Conservation (phyloP, 1,284 basidiomycete species). For the Melampsora larici-populina region DNA sequence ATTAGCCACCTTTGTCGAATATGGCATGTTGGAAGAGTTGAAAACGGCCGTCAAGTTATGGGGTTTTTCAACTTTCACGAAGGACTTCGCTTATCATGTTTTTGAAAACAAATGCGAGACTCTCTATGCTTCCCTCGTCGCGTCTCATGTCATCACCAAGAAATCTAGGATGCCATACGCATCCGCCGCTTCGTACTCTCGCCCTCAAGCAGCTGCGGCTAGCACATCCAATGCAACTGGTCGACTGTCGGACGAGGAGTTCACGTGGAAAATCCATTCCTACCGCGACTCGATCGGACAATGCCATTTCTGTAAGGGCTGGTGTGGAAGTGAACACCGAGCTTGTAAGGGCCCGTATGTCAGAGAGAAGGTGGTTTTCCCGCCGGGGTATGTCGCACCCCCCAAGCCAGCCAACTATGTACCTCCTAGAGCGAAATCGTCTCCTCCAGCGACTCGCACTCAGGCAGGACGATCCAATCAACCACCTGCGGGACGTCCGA, state of each 20-base stretch:
- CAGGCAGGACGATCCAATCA: neutral
- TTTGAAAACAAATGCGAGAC: no score
- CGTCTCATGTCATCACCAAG: neutral
- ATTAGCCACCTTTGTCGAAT: no score
- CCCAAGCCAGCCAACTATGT: neutral
- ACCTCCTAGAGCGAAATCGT: neutral
- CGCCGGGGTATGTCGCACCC: neutral
- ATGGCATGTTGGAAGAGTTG: no score
- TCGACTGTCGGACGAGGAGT: no score
- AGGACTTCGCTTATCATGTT: no score
- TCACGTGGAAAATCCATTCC: conserved; percentile 13
- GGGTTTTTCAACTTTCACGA: no score
- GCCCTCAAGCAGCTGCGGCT: no score
- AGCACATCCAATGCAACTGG: neutral
- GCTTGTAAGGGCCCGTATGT: no score
- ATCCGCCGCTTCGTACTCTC: no score
- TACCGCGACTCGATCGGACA: neutral
- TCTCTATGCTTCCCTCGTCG: no score
- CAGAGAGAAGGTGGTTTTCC: neutral
- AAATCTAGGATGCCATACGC: neutral
- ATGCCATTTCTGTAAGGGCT: conserved; percentile 6
- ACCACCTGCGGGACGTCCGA: no score
- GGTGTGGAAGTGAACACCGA: neutral
- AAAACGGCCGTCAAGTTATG: no score
- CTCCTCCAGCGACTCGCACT: neutral